Conservation (phyloP, 106 monocot genomes). For the Ottelia alismoides region DNA sequence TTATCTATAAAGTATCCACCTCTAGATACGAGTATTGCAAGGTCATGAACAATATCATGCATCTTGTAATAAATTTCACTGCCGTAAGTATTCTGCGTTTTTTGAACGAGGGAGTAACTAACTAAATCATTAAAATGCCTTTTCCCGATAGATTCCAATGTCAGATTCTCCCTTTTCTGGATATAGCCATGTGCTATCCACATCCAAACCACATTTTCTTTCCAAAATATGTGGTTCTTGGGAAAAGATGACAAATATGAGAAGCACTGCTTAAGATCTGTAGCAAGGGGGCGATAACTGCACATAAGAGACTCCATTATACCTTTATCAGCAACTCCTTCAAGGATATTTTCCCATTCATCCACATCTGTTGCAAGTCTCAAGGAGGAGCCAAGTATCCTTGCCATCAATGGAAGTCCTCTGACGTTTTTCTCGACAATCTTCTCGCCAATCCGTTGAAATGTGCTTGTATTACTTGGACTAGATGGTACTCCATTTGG, state of each 20-base stretch:
- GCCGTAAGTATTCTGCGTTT: too few species aligned
- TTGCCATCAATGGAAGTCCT: constrained; percentile 14
- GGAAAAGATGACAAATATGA: constrained; percentile 19
- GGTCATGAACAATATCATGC: constrained; percentile 14
- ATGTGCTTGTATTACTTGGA: neutral
- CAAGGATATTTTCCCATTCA: constrained; percentile 7
- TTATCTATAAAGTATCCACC: too few species aligned
- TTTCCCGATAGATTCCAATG: constrained; percentile 6
- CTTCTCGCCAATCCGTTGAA: neutral
- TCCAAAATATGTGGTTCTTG: constrained; percentile 1
- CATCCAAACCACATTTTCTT: constrained; percentile 11
- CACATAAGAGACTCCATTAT: neutral
- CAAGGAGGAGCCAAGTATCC: neutral
- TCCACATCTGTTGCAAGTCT: neutral
- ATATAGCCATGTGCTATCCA: constrained; percentile 34
- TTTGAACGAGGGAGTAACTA: constrained; percentile 11
- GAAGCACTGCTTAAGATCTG: constrained; percentile 16
- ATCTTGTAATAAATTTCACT: constrained; percentile 17
- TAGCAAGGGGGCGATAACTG: constrained; percentile 11
- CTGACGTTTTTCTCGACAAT: constrained; percentile 9
- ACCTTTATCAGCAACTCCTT: neutral
- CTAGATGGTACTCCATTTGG: constrained; percentile 1
- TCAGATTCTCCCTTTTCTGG: neutral
- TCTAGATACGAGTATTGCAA: neutral
- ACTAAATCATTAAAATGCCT: constrained; percentile 13